Evolutionary conservation across 2,329 filamentous ascomycete species (phyloP).

Genomic region (Mycogone perniciosa): DNA sequence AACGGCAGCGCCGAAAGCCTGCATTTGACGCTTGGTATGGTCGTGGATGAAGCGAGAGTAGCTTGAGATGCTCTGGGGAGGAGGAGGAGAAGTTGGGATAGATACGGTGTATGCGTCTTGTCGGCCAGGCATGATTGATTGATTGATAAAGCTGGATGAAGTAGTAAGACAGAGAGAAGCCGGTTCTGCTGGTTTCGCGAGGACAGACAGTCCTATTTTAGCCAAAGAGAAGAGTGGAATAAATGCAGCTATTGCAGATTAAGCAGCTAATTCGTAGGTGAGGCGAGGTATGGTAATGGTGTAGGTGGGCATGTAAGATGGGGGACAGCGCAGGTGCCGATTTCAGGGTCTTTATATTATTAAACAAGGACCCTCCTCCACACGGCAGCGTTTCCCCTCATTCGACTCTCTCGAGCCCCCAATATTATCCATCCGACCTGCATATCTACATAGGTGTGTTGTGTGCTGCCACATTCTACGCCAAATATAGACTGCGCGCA

Average conservation of each 20-base stretch:
- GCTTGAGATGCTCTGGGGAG: slow-evolving; percentile 43
- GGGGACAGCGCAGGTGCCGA: slow-evolving; percentile 2
- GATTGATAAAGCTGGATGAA: not conserved
- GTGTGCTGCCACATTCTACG: too few species aligned
- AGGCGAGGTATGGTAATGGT: not conserved
- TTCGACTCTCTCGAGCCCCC: not conserved
- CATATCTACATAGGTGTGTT: too few species aligned
- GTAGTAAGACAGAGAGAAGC: not conserved
- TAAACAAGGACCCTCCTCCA: slow-evolving; percentile 3
- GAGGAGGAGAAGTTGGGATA: slow-evolving; percentile 32
- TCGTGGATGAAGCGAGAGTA: slow-evolving; percentile 58
- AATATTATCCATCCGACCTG: too few species aligned
- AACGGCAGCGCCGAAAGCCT: slow-evolving; percentile 35
- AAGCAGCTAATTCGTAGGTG: too few species aligned
- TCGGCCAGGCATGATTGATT: slow-evolving; percentile 30
- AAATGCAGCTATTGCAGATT: not conserved
- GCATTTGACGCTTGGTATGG: slow-evolving; percentile 61
- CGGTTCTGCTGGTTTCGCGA: too few species aligned
- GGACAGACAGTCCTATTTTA: too few species aligned
- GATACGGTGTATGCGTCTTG: slow-evolving; percentile 34
- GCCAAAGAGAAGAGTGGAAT: not conserved
- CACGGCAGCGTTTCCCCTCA: slow-evolving; percentile 3
- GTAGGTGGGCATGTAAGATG: not conserved
- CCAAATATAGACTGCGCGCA: too few species aligned
- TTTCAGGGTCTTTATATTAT: slow-evolving; percentile 20